Evolutionary conservation across 176 grass and related monocot genomes (phyloP).

Genomic region (Calamus simplicifolius): DNA sequence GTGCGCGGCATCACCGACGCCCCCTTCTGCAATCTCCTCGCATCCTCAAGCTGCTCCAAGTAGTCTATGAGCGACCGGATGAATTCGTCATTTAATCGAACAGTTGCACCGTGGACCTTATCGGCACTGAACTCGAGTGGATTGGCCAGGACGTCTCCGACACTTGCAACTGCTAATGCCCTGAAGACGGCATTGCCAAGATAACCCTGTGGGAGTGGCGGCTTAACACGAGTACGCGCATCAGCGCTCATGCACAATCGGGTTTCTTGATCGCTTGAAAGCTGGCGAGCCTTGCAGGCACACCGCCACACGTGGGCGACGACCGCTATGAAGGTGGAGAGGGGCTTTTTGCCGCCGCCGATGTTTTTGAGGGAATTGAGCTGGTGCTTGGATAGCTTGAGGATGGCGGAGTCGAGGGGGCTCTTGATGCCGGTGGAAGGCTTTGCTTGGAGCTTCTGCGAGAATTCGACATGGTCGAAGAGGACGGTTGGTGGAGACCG

Average conservation of each 20-base stretch:
- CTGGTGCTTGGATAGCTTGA: slow-evolving; percentile 31
- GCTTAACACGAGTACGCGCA: slow-evolving; percentile 48
- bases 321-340: slow-evolving; percentile 64
- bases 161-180: slow-evolving; percentile 26
- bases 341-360: slow-evolving; percentile 19
- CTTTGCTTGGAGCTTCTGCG: too few species aligned
- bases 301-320: slow-evolving; percentile 62
- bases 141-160: slow-evolving; percentile 28
- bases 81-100: slow-evolving; percentile 28
- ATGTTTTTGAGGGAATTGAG: slow-evolving; percentile 27
- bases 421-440: not conserved
- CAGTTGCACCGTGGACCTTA: slow-evolving; percentile 26
- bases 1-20: slow-evolving; percentile 31
- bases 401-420: slow-evolving; percentile 27
- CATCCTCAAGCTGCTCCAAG: slow-evolving; percentile 30
- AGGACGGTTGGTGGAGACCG: not conserved
- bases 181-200: slow-evolving; percentile 74
- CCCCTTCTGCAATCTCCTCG: slow-evolving; percentile 24
- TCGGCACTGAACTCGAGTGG: slow-evolving; percentile 18
- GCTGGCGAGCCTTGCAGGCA: slow-evolving; percentile 33
- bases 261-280: slow-evolving; percentile 19
- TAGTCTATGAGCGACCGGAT: slow-evolving; percentile 40
- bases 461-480: slow-evolving; percentile 10
- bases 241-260: slow-evolving; percentile 65
- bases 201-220: slow-evolving; percentile 32